A percentile compares a stretch with the other conserved stretches of the same genome.
Evolutionary conservation across 345 rosid genomes (phyloP).

Genomic region (Rhizophora mangle): DNA sequence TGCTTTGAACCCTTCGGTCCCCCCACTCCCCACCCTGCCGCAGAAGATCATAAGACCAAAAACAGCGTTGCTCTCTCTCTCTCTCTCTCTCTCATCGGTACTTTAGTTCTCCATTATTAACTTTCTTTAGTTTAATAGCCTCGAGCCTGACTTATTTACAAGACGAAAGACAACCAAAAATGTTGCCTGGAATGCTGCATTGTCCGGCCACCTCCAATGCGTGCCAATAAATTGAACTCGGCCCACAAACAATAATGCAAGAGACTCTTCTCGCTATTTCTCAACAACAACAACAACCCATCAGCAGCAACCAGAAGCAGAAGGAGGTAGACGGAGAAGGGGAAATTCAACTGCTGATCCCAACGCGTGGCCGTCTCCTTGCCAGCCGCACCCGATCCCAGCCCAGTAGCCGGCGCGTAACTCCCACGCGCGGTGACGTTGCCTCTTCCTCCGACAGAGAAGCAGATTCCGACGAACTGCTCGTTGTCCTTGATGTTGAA

Average conservation of each 20-base stretch:
- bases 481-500: neutral
- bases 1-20: too few relatives aligned
- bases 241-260: slow-evolving; percentile 14
- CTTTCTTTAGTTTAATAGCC: too few relatives aligned
- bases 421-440: slow-evolving; percentile 15
- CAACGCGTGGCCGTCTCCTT: neutral
- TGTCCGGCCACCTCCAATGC: neutral
- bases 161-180: neutral
- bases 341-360: neutral
- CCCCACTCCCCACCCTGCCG: too few relatives aligned
- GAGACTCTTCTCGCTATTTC: slow-evolving; percentile 11
- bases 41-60: too few relatives aligned
- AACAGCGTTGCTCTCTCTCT: too few relatives aligned
- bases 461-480: neutral
- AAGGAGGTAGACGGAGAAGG: neutral
- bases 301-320: neutral
- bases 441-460: neutral
- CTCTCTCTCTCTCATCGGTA: too few relatives aligned
- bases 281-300: neutral
- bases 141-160: too few relatives aligned
- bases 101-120: too few relatives aligned
- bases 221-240: neutral
- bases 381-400: slow-evolving; percentile 2
- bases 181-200: neutral
- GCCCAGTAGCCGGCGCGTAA: slow-evolving; percentile 18